Base-by-base conservation (phyloP, 2,329 filamentous ascomycete species). In the Penicillium sp. region DNA sequence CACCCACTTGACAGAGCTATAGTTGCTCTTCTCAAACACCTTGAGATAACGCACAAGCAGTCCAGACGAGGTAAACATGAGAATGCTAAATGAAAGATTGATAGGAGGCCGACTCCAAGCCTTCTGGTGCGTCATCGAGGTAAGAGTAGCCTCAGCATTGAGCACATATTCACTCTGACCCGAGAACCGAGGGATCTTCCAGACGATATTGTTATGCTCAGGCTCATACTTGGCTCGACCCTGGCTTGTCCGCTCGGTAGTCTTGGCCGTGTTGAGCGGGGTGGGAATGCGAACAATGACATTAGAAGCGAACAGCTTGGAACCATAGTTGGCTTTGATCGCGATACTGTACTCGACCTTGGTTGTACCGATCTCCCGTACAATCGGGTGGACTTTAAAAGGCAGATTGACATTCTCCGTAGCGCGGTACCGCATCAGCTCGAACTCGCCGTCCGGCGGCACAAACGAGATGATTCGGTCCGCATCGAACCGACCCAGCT, bases 281-380 rank as follows among this genome's bases (percentile, higher is more conserved):
- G 93, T 97, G 0, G 93, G 93, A 61, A 98, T 95, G 57, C 89
- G 87, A 46, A 98, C 84, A 32, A 96, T 79, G 25, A 98, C 93
- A 64, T 97, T 98, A 28, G 93, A 97, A 9, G 93, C 93, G 65
- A 97, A 98, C 24, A 98, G 82, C 71, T 98, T 98, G 62, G 86
- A 82, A 47, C 91, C 91, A 66, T 96, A 98, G 73, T 98, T 98
- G 57, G 93, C 91, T 66, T 93, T 91, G 66, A 98, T 91, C 46
- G 90, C 90, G 63, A 98, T 95, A 75, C 89, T 95, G 77, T 97
- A 98, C 73, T 98, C 93, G 53, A 98, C 93, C 72, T 96, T 97
- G 37, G 89, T 93, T 66, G 93, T 95, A 58, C 93, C 92, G 52
- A 97, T 82, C 72, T 98, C 93, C 67, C 95, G 95, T 66, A 98